These are phyloP conservation scores for Tylopilus plumbeoviolaceoides DNA, from an alignment of 768 basidiomycete genomes.

Conservation along the genomic window DNA sequence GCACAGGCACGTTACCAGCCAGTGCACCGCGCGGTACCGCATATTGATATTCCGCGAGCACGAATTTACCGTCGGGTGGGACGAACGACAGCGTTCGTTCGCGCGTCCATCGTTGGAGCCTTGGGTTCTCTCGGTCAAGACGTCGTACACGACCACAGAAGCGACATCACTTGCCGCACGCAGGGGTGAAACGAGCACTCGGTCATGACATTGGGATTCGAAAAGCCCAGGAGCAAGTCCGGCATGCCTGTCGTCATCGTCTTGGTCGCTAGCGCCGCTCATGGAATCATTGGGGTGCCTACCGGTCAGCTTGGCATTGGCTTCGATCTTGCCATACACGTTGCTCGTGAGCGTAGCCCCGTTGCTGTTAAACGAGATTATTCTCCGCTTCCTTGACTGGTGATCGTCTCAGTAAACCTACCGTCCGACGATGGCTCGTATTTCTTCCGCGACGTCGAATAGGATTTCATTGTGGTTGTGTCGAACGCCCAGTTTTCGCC, in stretches of 20 bases:
- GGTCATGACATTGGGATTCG: slow-evolving; percentile 64
- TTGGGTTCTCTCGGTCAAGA: slow-evolving; percentile 28
- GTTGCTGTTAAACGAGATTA: slow-evolving; percentile 41
- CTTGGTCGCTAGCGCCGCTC: background rate
- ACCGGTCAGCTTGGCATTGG: slow-evolving; percentile 78
- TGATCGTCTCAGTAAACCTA: slow-evolving; percentile 5
- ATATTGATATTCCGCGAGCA: slow-evolving; percentile 79
- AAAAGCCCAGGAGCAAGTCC: slow-evolving; percentile 76
- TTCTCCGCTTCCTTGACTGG: background rate
- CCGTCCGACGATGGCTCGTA: slow-evolving; percentile 47
- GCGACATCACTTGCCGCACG: slow-evolving; percentile 57
- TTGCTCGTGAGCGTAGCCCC: slow-evolving; percentile 63
- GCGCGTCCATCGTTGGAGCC: slow-evolving; percentile 74
- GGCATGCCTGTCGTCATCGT: slow-evolving; percentile 61
- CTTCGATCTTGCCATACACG: slow-evolving; percentile 75
- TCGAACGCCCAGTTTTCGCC: slow-evolving; percentile 80
- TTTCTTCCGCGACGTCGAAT: slow-evolving; percentile 83
- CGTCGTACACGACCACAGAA: background rate
- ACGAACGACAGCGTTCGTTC: slow-evolving; percentile 83
- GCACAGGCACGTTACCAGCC: slow-evolving; percentile 48
- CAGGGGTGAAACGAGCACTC: slow-evolving; percentile 93
- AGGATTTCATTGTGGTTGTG: slow-evolving; percentile 90
- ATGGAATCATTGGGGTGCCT: slow-evolving; percentile 3
- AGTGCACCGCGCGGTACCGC: slow-evolving; percentile 33
- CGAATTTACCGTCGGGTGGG: slow-evolving; percentile 89